A percentile compares a stretch with the other conserved stretches of the same genome.
Conservation (phyloP, 768 basidiomycete genomes). For the Kwoniella europaea region DNA sequence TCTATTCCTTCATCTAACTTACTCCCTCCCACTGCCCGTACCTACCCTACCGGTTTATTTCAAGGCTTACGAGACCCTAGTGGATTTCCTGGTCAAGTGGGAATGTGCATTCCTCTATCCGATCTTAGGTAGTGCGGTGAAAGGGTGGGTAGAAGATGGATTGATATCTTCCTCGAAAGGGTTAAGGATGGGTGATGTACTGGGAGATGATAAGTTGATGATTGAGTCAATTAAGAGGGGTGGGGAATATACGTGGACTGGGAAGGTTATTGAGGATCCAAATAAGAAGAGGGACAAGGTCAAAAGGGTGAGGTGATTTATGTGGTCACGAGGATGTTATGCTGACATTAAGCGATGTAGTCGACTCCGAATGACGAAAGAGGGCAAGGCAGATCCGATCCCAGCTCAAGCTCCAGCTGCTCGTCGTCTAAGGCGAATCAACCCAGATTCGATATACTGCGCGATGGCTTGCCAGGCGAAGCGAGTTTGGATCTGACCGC, state of each 20-base stretch:
- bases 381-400: neutral
- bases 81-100: constrained; percentile 14
- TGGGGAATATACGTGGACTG: constrained; percentile 24
- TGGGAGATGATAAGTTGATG: constrained; percentile 1
- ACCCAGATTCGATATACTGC: constrained; percentile 2
- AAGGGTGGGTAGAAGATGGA: constrained; percentile 14
- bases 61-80: constrained; percentile 11
- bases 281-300: neutral
- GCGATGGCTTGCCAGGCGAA: constrained; percentile 8
- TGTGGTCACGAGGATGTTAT: neutral
- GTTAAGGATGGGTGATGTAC: constrained; percentile 13
- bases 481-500: constrained; percentile 15
- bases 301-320: neutral
- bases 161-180: constrained; percentile 12
- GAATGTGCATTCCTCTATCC: constrained; percentile 6
- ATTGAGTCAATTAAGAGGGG: constrained; percentile 2
- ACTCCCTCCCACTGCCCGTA: neutral
- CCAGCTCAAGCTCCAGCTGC: no score
- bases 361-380: neutral
- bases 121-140: neutral
- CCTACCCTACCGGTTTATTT: constrained; percentile 3
- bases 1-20: constrained; percentile 17
- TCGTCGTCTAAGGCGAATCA: neutral
- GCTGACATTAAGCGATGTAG: neutral
- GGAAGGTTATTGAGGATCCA: neutral